Evolutionary conservation across 2,329 filamentous ascomycete genomes (phyloP).

Genomic region (Ilyonectria destructans): DNA sequence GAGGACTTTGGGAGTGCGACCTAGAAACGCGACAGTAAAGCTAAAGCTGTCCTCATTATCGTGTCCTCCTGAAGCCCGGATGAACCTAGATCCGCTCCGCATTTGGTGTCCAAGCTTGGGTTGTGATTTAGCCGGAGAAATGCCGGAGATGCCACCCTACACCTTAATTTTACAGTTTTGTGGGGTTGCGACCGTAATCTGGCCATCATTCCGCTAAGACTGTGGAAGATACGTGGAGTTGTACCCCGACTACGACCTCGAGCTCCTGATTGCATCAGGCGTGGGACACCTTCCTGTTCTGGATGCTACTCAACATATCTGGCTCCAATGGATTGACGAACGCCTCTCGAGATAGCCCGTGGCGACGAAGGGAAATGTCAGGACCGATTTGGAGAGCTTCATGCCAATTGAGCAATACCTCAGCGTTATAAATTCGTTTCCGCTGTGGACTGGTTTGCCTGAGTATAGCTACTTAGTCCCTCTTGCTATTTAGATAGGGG

Average conservation of each 20-base stretch:
- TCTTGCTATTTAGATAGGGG: too few species aligned
- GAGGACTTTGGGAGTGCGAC: background rate
- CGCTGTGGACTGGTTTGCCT: too few species aligned
- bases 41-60: constrained; percentile 2
- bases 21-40: background rate
- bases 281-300: background rate
- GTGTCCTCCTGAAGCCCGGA: background rate
- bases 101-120: background rate
- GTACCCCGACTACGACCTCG: too few species aligned
- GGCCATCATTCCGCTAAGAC: too few species aligned
- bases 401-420: too few species aligned
- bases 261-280: background rate
- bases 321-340: too few species aligned
- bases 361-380: too few species aligned
- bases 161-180: background rate
- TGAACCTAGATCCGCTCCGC: background rate
- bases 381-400: too few species aligned
- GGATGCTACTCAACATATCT: background rate
- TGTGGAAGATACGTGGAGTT: background rate
- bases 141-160: background rate
- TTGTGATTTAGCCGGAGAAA: background rate
- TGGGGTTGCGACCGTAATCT: too few species aligned
- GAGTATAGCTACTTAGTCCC: too few species aligned
- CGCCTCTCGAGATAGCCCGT: too few species aligned
- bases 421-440: too few species aligned